Conservation (phyloP, 2,329 filamentous ascomycete species). For the Sodiomyces alkalinus region DNA sequence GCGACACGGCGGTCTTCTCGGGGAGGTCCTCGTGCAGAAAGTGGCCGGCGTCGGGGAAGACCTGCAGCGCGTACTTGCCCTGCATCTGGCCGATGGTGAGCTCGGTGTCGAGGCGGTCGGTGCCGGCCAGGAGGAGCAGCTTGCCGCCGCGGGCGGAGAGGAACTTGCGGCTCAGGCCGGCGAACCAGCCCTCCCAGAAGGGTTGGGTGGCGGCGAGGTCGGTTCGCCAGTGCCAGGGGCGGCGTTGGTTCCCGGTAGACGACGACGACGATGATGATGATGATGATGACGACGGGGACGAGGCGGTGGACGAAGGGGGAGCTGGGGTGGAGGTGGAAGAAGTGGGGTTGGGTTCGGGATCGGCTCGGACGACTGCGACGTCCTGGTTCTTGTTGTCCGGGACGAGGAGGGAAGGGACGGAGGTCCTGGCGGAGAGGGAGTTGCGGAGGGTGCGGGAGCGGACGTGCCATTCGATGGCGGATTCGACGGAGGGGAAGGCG, state of each 20-base stretch:
- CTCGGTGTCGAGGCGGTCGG: conserved; percentile 79
- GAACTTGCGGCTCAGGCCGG: conserved; percentile 78
- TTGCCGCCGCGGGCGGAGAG: conserved; percentile 70
- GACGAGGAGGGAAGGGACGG: conserved; percentile 65
- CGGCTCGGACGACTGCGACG: too few species aligned
- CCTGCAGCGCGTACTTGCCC: conserved; percentile 93
- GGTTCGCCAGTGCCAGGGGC: conserved; percentile 72
- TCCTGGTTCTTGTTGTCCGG: conserved; percentile 21
- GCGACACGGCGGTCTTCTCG: conserved; percentile 68
- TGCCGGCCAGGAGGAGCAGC: conserved; percentile 70
- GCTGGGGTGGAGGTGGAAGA: neutral
- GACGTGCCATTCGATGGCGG: conserved; percentile 88
- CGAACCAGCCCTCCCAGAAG: conserved; percentile 93
- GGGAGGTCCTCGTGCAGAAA: conserved; percentile 95
- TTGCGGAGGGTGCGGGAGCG: conserved; percentile 79
- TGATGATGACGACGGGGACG: too few species aligned
- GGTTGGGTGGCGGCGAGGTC: conserved; percentile 70
- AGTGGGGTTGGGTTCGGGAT: too few species aligned
- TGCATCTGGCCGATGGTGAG: conserved; percentile 96
- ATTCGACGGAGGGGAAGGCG: conserved; percentile 60
- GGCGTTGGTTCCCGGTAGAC: too few species aligned
- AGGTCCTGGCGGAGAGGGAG: conserved; percentile 66
- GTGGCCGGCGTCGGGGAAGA: conserved; percentile 88
- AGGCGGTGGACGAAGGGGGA: neutral
- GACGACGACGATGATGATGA: too few species aligned